phyloP scores from a whole-genome alignment of 352 stramenopile genomes.

The Pythium inflatum region DNA sequence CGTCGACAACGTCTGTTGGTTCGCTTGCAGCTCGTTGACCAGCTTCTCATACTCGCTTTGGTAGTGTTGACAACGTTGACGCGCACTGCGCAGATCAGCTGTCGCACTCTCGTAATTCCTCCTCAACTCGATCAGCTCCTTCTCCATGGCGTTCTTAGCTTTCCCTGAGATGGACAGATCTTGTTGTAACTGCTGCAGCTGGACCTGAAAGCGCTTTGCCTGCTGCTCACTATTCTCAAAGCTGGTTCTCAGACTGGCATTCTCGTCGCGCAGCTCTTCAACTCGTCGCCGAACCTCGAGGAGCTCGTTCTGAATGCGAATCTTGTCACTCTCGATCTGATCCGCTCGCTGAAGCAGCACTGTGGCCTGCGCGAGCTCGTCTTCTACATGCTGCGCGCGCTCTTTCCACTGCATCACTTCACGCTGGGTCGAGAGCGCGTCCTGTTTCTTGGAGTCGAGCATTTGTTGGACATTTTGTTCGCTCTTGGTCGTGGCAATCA shows the following conservation, averaged over 20 bases:
- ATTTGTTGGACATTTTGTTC: slow-evolving; percentile 48
- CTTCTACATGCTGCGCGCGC: slow-evolving; percentile 18
- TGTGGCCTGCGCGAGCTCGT: slow-evolving; percentile 48
- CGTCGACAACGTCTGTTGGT: slow-evolving; percentile 65
- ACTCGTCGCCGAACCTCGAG: slow-evolving; percentile 57
- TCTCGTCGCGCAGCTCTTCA: slow-evolving; percentile 72
- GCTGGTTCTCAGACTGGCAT: slow-evolving; percentile 57
- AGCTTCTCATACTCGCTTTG: slow-evolving; percentile 80
- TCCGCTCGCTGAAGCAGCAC: slow-evolving; percentile 51
- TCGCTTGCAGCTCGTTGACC: slow-evolving; percentile 57
- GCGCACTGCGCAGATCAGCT: slow-evolving; percentile 59
- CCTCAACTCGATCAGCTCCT: slow-evolving; percentile 57
- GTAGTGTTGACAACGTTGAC: slow-evolving; percentile 67
- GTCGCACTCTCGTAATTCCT: slow-evolving; percentile 58
- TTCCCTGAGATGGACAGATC: slow-evolving; percentile 38
- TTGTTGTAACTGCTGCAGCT: slow-evolving; percentile 57
- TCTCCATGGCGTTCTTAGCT: slow-evolving; percentile 44
- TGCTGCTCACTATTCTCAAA: slow-evolving; percentile 53
- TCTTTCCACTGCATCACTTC: slow-evolving; percentile 53
- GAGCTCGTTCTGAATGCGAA: slow-evolving; percentile 64
- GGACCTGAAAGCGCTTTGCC: slow-evolving; percentile 48
- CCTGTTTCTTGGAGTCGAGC: slow-evolving; percentile 62
- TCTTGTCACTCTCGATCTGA: slow-evolving; percentile 68
- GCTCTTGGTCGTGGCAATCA: slow-evolving; percentile 40
- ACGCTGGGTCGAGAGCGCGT: slow-evolving; percentile 43